Base-by-base conservation (phyloP, 768 basidiomycete species). In the Tricholomella constricta region DNA sequence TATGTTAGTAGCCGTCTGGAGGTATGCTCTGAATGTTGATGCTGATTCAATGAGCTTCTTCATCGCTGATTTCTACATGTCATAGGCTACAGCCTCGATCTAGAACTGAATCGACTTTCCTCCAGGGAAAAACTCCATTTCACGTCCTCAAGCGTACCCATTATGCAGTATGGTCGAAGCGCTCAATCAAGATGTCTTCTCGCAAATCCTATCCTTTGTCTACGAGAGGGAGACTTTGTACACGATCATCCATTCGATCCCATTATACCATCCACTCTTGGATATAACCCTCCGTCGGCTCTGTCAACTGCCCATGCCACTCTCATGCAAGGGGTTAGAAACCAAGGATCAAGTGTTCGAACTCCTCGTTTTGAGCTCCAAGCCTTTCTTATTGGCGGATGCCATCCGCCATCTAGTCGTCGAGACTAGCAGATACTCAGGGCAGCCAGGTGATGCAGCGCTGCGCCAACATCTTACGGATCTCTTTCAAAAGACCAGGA, bases 101-200 rank as follows among this genome's bases (percentile, higher is more conserved):
- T 6, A 6, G 29, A 31, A 31, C 29, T 11, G 6, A 11, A 11
- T 11, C 29, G 6, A 31, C 11, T 6, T 31, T 31, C 29, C 11
- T 31, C 6, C 29, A 31, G 29, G 29, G 6, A 31, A 31, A 6
- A 6, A 31, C 11, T 31, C 29, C 11, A 31, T 31, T 6, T 31
- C 29, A 31, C n/a, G n/a, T n/a, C n/a, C n/a, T n/a, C n/a, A n/a
- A n/a, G n/a, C n/a, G n/a, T n/a, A n/a, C n/a, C n/a, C 42, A 2
- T 14, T 5, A 54, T n/a, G n/a, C n/a, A n/a, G n/a, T n/a, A n/a
- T 54, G 52, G 12, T 8, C 37, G 20, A 20, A 1, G 41, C 32
- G 14, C 12, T 58, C 32, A 41, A 58, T 34, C 22, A 20, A 7
- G 61, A 59, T 50, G 52, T 59, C 15, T 62, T 62, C 35, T 55